phyloP scores from a whole-genome alignment of 345 rosid species.

The Brassica rapa region DNA sequence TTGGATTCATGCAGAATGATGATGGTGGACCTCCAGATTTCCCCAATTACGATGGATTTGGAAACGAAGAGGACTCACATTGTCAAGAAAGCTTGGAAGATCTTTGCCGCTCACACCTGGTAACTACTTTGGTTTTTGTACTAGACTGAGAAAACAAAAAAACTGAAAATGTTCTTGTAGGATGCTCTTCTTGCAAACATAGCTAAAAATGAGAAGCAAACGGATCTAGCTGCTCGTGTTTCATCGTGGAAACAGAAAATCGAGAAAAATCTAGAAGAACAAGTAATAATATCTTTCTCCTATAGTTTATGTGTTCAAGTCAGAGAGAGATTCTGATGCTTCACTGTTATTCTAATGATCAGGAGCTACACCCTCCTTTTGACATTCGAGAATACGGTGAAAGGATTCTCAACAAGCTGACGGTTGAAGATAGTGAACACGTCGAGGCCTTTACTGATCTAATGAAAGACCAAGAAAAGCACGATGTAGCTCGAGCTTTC shows the following conservation, averaged over 20 bases:
- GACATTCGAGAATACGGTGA: constrained; percentile 88
- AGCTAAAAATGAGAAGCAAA: constrained; percentile 87
- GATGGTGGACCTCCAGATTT: constrained; percentile 40
- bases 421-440: constrained; percentile 47
- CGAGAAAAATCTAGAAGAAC: constrained; percentile 87
- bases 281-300: constrained; percentile 55
- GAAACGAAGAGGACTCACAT: constrained; percentile 38
- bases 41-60: constrained; percentile 48
- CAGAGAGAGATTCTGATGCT: constrained; percentile 5
- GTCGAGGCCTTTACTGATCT: constrained; percentile 61
- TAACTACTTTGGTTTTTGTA: constrained; percentile 41
- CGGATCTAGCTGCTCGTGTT: constrained; percentile 87
- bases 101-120: constrained; percentile 94
- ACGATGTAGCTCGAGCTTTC: constrained; percentile 86
- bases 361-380: constrained; percentile 88
- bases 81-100: constrained; percentile 84
- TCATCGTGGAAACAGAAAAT: constrained; percentile 94
- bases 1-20: constrained; percentile 42
- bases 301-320: constrained; percentile 20
- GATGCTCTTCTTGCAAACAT: constrained; percentile 94
- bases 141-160: neutral
- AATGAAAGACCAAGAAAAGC: constrained; percentile 76
- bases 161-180: constrained; percentile 41
- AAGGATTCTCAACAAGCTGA: constrained; percentile 63
- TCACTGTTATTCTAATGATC: constrained; percentile 24